Base-by-base conservation (phyloP, 306 rosid genomes). In the Cicer yamashitae region DNA sequence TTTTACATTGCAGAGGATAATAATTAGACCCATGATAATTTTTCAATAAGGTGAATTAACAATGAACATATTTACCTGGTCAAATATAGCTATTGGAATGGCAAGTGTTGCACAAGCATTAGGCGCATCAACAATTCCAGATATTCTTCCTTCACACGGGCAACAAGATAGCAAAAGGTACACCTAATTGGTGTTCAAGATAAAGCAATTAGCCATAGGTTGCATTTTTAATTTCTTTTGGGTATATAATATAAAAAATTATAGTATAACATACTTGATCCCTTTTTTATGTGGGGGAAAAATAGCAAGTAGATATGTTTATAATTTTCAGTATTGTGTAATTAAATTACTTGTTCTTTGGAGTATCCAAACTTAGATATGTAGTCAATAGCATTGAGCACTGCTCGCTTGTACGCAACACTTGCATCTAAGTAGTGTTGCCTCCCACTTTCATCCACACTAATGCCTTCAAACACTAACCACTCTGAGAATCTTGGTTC, bases 401-500 rank as follows among this genome's bases (percentile, higher is more conserved):
- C 91, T n/a, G 96, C 96, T 43, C 89, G 67, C 82, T 91, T 89
- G 87, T 91, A 93, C 51, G 97, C 98, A 54, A 91, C 90, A 84
- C 82, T 86, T 25, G 91, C 96, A 70, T 89, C 98, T 47, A 89
- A 88, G 74, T 70, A 93, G 79, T 93, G 98, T 81, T 93, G 96
- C 78, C 80, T 87, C 75, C 96, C 96, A 70, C 87, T 79, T 84
- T 91, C 96, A 48, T 90, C 94, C 7, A 93, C 94, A 71, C 94
- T 90, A 39, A 90, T 89, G 34, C 98, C 98, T 61, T 93, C 98
- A 54, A 90, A 93, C 7, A 93, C 98, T 51, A 93, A 64, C 98
- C 96, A 93, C 65, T 89, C 98, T 51, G 96, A 90, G 87, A 90
- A 90, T 82, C 98, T 88, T 67, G 98, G 98, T 72, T 93, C 96